A percentile compares a stretch with the other conserved stretches of the same genome.
These are phyloP conservation scores for Flueggea neowawraea DNA, from an alignment of 441 rosid species.

Conservation along the genomic window DNA sequence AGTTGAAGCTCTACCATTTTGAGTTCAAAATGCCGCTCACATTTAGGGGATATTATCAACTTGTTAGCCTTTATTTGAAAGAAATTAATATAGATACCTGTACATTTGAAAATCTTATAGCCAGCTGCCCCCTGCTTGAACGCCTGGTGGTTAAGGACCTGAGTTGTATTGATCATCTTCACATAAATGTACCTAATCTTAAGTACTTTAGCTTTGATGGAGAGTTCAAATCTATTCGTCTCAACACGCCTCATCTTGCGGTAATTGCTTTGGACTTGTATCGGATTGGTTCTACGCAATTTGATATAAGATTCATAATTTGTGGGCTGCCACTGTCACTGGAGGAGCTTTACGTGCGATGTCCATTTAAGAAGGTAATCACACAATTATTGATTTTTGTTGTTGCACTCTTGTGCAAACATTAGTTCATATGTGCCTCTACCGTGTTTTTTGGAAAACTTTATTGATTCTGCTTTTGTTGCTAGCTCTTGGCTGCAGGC, in stretches of 20 bases:
- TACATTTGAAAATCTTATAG: constrained; percentile 14
- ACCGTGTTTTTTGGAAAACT: neutral
- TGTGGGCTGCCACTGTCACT: constrained; percentile 12
- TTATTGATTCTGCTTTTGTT: neutral
- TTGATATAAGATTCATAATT: constrained; percentile 15
- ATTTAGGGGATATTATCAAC: constrained; percentile 13
- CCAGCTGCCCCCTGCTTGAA: constrained; percentile 19
- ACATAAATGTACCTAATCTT: constrained; percentile 13
- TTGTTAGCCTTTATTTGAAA: constrained; percentile 14
- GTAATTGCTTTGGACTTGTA: constrained; percentile 9
- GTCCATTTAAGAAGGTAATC: constrained; percentile 16
- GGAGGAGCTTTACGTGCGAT: constrained; percentile 13
- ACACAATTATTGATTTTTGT: too few relatives aligned
- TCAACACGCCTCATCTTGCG: constrained; percentile 11
- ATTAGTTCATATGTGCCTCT: neutral
- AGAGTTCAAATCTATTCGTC: constrained; percentile 18
- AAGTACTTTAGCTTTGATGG: constrained; percentile 20
- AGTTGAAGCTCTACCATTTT: constrained; percentile 12
- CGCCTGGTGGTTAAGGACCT: constrained; percentile 2
- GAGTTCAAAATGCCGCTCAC: constrained; percentile 7
- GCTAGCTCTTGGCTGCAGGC: constrained; percentile 16
- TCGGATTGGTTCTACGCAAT: constrained; percentile 16
- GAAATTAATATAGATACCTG: constrained; percentile 11
- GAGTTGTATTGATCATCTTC: constrained; percentile 19
- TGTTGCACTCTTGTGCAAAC: neutral